These are phyloP conservation scores for Straminergon stramineum DNA, from an alignment of 225 moss, liverwort and hornwort genomes.

Conservation along the genomic window DNA sequence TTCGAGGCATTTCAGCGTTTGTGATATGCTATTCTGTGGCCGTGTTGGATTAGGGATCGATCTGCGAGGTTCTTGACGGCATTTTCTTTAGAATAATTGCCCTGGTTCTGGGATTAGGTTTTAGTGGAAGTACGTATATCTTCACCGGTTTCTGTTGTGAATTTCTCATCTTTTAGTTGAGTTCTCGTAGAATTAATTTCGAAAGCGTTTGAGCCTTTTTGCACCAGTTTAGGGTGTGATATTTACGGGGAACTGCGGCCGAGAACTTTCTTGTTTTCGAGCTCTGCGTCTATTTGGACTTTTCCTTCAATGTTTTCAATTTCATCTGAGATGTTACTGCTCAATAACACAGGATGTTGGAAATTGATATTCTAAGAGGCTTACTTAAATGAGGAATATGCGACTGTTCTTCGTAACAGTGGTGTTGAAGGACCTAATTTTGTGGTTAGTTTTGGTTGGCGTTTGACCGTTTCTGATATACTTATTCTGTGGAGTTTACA, in stretches of 20 bases:
- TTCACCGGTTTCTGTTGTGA: neutral
- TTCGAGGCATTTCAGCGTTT: neutral
- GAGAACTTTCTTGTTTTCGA: neutral
- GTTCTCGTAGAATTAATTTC: neutral
- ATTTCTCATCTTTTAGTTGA: neutral
- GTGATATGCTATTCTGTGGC: neutral
- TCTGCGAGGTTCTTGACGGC: neutral
- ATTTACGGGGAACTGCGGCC: neutral
- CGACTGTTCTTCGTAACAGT: neutral
- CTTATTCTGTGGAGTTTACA: conserved; percentile 14
- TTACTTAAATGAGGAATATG: neutral
- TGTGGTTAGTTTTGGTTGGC: neutral
- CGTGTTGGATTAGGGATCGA: neutral
- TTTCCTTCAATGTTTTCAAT: neutral
- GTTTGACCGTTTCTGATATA: neutral
- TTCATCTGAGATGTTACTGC: neutral
- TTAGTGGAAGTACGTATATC: neutral
- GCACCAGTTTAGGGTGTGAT: neutral
- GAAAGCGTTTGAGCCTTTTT: neutral
- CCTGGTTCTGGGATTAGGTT: neutral
- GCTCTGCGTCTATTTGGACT: neutral
- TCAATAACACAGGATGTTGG: neutral
- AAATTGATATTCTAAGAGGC: neutral
- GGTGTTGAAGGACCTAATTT: neutral
- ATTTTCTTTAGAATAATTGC: neutral